A percentile compares a stretch with the other conserved stretches of the same genome.
Evolutionary conservation across 768 basidiomycete genomes (phyloP).

Genomic region (Tephrocybe sp.): DNA sequence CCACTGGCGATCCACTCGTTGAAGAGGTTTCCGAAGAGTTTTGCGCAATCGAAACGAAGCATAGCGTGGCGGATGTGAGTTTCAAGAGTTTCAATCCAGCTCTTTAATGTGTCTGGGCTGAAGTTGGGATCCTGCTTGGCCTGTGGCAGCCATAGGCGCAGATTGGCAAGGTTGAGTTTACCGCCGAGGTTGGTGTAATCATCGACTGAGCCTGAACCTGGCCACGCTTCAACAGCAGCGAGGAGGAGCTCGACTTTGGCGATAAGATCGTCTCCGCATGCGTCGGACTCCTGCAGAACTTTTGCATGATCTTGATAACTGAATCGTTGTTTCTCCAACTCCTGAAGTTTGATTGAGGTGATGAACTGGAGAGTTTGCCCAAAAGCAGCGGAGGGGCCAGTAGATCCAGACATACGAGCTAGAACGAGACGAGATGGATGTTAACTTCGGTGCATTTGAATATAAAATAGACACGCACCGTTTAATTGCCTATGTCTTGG

Average conservation of each 20-base stretch:
- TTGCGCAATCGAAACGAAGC: constrained; percentile 38
- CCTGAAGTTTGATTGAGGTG: constrained; percentile 41
- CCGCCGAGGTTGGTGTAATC: constrained; percentile 15
- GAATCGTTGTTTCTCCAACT: constrained; percentile 38
- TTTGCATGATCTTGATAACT: constrained; percentile 33
- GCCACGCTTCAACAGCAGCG: constrained; percentile 33
- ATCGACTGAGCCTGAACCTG: constrained; percentile 28
- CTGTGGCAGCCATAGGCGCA: constrained; percentile 37
- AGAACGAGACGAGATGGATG: too few species aligned
- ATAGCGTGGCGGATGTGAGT: constrained; percentile 35
- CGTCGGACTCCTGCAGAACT: constrained; percentile 27
- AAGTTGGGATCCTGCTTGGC: constrained; percentile 41
- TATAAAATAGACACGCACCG: too few species aligned
- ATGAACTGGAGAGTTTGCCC: constrained; percentile 41
- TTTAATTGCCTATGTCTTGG: too few species aligned
- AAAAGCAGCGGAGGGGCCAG: constrained; percentile 23
- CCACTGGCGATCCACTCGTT: constrained; percentile 44
- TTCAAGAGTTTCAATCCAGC: constrained; percentile 38
- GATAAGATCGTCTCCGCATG: constrained; percentile 20
- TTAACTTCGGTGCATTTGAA: too few species aligned
- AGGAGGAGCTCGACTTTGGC: constrained; percentile 33
- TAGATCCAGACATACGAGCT: background rate
- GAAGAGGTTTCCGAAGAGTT: constrained; percentile 39
- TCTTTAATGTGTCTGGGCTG: constrained; percentile 29
- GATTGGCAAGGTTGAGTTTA: constrained; percentile 27